Conservation (phyloP, 495 filamentous ascomycete genomes). For the Tuber umbilicatum region DNA sequence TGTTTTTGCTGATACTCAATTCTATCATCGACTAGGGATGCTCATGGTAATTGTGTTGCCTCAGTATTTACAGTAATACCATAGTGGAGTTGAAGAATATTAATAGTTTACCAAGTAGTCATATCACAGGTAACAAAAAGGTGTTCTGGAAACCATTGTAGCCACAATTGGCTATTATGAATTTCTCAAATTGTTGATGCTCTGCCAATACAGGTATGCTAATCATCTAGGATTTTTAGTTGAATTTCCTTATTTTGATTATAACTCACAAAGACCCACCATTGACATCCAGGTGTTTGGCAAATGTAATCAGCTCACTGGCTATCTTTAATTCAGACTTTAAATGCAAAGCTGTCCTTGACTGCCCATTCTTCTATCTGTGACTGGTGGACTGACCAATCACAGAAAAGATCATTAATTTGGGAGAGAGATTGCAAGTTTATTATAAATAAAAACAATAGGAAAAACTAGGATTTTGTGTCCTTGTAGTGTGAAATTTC, state of each 20-base stretch:
- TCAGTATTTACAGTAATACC: background rate
- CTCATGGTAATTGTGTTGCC: background rate
- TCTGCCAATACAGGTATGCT: no score
- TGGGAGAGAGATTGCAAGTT: background rate
- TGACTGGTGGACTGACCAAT: background rate
- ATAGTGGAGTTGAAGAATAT: conserved; percentile 12
- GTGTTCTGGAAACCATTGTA: no score
- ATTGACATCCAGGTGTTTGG: background rate
- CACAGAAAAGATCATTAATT: background rate
- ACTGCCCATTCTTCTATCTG: background rate
- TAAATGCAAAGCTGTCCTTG: background rate
- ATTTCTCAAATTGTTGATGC: no score
- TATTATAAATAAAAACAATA: no score
- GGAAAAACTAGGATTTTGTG: no score
- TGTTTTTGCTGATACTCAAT: conserved; percentile 10
- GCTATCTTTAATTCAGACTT: background rate
- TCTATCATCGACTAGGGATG: conserved; percentile 9
- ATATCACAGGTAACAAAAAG: background rate
- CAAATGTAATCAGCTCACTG: background rate
- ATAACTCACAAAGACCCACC: background rate
- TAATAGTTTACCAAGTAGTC: background rate
- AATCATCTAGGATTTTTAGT: background rate
- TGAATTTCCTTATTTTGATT: background rate
- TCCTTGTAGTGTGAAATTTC: background rate
- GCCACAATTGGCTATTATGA: no score